These are phyloP conservation scores for Arachnopeziza araneosa DNA, from an alignment of 2,329 filamentous ascomycete species.

Conservation along the genomic window DNA sequence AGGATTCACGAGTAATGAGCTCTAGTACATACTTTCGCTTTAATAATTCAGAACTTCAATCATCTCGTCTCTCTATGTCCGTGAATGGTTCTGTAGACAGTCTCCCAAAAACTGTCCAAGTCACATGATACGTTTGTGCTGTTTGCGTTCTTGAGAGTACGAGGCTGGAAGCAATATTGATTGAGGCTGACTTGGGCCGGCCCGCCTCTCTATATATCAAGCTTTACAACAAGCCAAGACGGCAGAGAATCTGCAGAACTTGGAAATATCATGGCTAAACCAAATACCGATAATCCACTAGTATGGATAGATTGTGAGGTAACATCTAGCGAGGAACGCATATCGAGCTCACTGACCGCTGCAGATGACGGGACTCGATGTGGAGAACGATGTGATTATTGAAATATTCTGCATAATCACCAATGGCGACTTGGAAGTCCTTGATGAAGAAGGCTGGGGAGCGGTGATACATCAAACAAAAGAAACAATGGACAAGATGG, in stretches of 20 bases:
- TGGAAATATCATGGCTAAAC: background rate
- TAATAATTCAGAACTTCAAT: background rate
- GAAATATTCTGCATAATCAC: conserved; percentile 93
- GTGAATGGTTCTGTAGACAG: too few relatives aligned
- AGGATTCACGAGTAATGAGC: background rate
- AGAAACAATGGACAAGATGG: conserved; percentile 67
- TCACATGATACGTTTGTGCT: conserved; percentile 1
- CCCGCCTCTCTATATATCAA: background rate
- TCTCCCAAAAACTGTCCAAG: background rate
- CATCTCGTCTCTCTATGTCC: background rate
- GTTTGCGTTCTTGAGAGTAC: background rate
- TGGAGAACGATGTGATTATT: conserved; percentile 75
- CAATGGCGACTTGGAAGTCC: conserved; percentile 66
- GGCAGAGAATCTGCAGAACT: background rate
- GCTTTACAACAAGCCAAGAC: background rate
- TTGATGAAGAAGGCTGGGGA: conserved; percentile 76
- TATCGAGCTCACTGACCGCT: conserved; percentile 5
- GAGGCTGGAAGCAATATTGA: conserved; percentile 1
- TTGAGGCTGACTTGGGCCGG: background rate
- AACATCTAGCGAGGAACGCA: background rate
- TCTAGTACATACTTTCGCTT: background rate
- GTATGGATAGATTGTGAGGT: conserved; percentile 33
- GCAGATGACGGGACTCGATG: conserved; percentile 87
- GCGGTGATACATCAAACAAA: conserved; percentile 69
- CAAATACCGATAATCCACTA: conserved; percentile 15